Evolutionary conservation across 495 filamentous ascomycete species (phyloP), one percentile per base, ranked within the genome.

Genomic region (Neurospora sp.): DNA sequence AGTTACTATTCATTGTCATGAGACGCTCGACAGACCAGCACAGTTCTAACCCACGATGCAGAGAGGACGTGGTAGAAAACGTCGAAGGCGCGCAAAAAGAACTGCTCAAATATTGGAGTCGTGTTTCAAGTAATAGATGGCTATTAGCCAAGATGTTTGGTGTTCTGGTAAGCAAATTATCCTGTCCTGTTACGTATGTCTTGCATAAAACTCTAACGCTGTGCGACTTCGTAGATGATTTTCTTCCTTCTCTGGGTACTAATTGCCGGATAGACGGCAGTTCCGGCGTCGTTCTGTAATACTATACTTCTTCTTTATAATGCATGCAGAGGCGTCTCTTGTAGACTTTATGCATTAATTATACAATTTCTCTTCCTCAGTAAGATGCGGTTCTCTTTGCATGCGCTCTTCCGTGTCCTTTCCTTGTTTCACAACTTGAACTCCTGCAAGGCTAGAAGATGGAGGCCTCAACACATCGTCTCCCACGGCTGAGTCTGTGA

Each of bases 71-170:
- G 18, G 96, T 99, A 39, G 94, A 97, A 77, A 98, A 99, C 78
- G 96, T 99, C 16, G 88, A 97, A 80, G 96, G 96, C 38, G 96
- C 96, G 12, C 96, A 99, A 79, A 88, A 94, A 54, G 96, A 99
- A 83, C 75, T 94, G 75, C 88, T 99, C 86, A 98, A 98, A 79
- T 99, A 98, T 84, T 99, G 96, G 96, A 91, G 89, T 12, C 87
- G 94, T 35, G 94, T 98, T 12, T 93, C 92, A 27, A 92, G 94
- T 37, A 99, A 98, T 85, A 88, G 96, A 77, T 98, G 96, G 96
- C 84, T 99, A 69, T 89, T 99, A 71, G 96, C 94, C 18, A 98
- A 98, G 88, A 99, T 99, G 96, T 97, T 99, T 88, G 96, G 96
- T 72, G 92, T 90, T 27, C 81, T 90, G 46, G 89, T 90, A 85